These are phyloP conservation scores for Ganoderma multipileum DNA, from an alignment of 1,284 basidiomycete genomes.

Conservation along the genomic window DNA sequence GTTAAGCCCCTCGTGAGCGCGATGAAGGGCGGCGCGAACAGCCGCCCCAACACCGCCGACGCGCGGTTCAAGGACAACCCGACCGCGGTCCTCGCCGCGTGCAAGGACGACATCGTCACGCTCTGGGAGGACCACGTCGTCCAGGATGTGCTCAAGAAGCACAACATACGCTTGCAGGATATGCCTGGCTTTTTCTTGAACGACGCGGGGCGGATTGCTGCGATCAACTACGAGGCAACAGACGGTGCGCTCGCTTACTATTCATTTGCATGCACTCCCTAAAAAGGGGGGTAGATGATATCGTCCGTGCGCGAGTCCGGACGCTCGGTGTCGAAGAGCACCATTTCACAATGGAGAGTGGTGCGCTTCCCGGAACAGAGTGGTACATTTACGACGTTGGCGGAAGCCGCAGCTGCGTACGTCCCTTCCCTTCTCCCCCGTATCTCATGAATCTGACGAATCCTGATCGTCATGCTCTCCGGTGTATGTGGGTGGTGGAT, in stretches of 20 bases:
- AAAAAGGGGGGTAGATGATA: constrained; percentile 49
- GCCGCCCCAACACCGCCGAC: constrained; percentile 31
- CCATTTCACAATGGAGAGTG: constrained; percentile 59
- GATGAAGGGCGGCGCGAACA: constrained; percentile 18
- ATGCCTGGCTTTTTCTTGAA: constrained; percentile 68
- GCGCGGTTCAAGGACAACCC: constrained; percentile 32
- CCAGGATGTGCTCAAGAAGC: constrained; percentile 51
- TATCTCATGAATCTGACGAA: constrained; percentile 6
- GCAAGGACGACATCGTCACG: constrained; percentile 51
- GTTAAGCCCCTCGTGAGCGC: constrained; percentile 24
- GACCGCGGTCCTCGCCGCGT: constrained; percentile 37
- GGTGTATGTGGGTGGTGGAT: background rate
- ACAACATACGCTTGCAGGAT: constrained; percentile 57
- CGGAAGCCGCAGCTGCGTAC: constrained; percentile 60
- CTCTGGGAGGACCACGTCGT: constrained; percentile 66
- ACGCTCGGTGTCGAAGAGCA: constrained; percentile 74
- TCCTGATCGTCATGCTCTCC: background rate
- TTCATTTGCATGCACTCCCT: background rate
- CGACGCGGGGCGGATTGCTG: constrained; percentile 63
- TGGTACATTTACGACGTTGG: constrained; percentile 75
- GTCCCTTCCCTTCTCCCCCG: constrained; percentile 13
- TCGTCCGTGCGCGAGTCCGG: constrained; percentile 65
- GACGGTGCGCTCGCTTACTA: constrained; percentile 43
- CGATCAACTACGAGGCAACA: constrained; percentile 56
- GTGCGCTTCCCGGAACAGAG: constrained; percentile 50